These are phyloP conservation scores for Boletus eberwhitei DNA, from an alignment of 768 basidiomycete species.

Conservation along the genomic window DNA sequence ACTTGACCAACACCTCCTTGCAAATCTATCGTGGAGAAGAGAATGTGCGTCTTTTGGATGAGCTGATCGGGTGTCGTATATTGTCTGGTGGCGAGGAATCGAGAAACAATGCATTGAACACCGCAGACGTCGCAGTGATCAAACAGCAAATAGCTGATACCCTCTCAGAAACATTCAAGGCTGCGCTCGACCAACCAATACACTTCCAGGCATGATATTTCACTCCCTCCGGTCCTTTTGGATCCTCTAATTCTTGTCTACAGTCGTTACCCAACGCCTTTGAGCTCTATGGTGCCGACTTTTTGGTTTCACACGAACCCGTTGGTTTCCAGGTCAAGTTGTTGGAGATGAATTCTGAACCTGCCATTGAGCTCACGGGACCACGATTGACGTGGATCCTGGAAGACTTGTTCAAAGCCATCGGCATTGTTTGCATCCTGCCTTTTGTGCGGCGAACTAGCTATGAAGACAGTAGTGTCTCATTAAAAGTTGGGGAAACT, in stretches of 20 bases:
- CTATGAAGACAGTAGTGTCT: background rate
- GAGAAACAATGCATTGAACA: constrained; percentile 15
- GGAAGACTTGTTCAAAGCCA: constrained; percentile 72
- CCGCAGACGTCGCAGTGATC: constrained; percentile 46
- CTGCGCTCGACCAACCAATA: constrained; percentile 75
- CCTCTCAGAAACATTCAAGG: constrained; percentile 80
- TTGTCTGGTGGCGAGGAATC: constrained; percentile 33
- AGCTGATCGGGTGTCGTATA: constrained; percentile 66
- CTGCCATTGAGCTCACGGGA: constrained; percentile 93
- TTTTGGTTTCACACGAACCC: constrained; percentile 60
- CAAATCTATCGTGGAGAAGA: constrained; percentile 67
- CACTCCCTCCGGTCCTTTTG: background rate
- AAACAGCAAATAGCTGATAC: constrained; percentile 59
- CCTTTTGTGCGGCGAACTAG: constrained; percentile 45
- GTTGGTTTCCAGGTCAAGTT: constrained; percentile 59
- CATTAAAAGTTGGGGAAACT: constrained; percentile 53
- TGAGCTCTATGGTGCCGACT: constrained; percentile 93
- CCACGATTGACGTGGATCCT: constrained; percentile 76
- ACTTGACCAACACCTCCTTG: constrained; percentile 91
- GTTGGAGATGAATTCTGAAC: constrained; percentile 92
- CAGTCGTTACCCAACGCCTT: constrained; percentile 89
- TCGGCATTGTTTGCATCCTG: constrained; percentile 62
- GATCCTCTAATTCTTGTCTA: background rate
- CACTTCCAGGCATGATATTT: constrained; percentile 70
- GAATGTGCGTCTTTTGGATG: constrained; percentile 74